Evolutionary conservation across 73 alveolate genomes (phyloP).

Genomic region (Halteria grandinella): DNA sequence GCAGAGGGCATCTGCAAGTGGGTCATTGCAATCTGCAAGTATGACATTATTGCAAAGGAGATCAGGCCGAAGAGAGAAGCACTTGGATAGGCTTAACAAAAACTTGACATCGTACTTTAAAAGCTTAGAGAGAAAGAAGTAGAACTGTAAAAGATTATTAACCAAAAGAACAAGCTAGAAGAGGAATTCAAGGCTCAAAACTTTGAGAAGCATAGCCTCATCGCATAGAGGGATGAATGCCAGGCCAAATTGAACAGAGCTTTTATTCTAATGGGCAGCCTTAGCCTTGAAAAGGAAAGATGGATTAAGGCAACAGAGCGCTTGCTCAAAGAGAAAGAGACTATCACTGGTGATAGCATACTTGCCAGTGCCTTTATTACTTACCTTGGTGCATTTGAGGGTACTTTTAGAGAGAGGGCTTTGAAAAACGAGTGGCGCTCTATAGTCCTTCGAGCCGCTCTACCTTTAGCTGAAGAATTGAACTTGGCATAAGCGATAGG

Average conservation of each 20-base stretch:
- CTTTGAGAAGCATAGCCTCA: slow-evolving; percentile 82
- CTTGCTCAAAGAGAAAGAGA: slow-evolving; percentile 82
- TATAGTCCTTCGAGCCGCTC: slow-evolving; percentile 69
- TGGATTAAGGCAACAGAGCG: slow-evolving; percentile 89
- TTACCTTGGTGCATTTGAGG: slow-evolving; percentile 93
- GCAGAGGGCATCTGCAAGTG: slow-evolving; percentile 91
- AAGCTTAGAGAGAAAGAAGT: slow-evolving; percentile 87
- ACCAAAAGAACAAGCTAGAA: slow-evolving; percentile 82
- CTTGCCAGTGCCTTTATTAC: slow-evolving; percentile 91
- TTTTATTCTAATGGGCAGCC: slow-evolving; percentile 79
- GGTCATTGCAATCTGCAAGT: slow-evolving; percentile 83
- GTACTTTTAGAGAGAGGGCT: slow-evolving; percentile 83
- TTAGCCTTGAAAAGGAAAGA: slow-evolving; percentile 88
- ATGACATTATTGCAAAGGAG: slow-evolving; percentile 83
- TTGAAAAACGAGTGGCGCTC: slow-evolving; percentile 85
- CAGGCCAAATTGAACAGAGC: slow-evolving; percentile 92
- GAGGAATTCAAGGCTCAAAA: slow-evolving; percentile 90
- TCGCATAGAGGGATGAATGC: slow-evolving; percentile 80
- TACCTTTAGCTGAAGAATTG: slow-evolving; percentile 82
- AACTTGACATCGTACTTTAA: slow-evolving; percentile 72
- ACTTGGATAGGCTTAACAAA: slow-evolving; percentile 86
- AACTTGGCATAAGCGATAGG: slow-evolving; percentile 81
- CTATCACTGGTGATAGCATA: slow-evolving; percentile 90
- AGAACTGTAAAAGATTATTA: slow-evolving; percentile 85
- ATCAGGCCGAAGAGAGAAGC: slow-evolving; percentile 94